These are phyloP conservation scores for Tillandsia leiboldiana DNA, from an alignment of 176 grass and related monocot genomes.

Conservation along the genomic window DNA sequence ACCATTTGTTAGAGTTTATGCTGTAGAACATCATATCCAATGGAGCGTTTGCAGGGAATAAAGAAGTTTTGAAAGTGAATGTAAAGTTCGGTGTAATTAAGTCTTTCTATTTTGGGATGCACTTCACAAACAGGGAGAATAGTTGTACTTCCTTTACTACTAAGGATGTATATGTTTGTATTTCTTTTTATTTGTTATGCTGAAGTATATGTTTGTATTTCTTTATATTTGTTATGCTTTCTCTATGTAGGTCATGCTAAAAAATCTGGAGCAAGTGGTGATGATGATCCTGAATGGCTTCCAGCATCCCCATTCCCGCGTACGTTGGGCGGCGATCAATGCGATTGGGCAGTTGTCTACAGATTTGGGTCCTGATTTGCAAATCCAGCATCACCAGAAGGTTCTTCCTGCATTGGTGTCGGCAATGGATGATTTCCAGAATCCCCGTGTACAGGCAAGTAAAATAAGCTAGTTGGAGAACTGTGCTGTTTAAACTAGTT, in stretches of 20 bases:
- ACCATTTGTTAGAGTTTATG: too few species aligned
- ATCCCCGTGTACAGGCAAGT: conserved; percentile 83
- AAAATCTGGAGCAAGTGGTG: conserved; percentile 90
- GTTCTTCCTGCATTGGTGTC: conserved; percentile 83
- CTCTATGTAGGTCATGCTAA: conserved; percentile 75
- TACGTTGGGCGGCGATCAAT: conserved; percentile 98
- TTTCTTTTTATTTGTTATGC: conserved; percentile 10
- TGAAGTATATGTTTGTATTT: not conserved
- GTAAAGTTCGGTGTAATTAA: too few species aligned
- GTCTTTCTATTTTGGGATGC: too few species aligned
- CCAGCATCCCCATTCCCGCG: conserved; percentile 71
- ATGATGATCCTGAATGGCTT: conserved; percentile 82
- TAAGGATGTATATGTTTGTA: not conserved
- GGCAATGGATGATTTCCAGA: conserved; percentile 96
- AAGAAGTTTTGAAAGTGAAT: not conserved
- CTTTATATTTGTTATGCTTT: conserved; percentile 14
- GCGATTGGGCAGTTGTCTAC: conserved; percentile 94
- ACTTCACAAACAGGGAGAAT: too few species aligned
- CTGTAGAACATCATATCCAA: too few species aligned
- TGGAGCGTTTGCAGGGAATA: too few species aligned
- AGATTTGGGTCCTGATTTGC: conserved; percentile 89
- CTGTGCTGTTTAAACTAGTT: not conserved
- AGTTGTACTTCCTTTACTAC: too few species aligned
- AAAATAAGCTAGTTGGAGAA: not conserved
- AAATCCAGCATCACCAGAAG: conserved; percentile 80